Evolutionary conservation across 2,329 filamentous ascomycete genomes (phyloP), one percentile per base, ranked within the genome.

Genomic region (Rutstroemia sp.): DNA sequence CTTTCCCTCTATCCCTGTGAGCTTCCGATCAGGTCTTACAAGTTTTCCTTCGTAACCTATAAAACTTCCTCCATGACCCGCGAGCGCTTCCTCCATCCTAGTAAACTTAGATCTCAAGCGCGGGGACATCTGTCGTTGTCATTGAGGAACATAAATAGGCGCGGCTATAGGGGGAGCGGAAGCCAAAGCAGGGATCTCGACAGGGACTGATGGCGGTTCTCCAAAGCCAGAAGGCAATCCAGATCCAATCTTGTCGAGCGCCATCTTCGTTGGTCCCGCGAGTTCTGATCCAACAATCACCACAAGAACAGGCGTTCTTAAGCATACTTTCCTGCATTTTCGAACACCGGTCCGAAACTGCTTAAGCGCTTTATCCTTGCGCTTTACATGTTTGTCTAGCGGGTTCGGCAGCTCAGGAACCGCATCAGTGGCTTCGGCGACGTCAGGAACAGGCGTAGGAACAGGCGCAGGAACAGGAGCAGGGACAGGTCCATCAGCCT

Each of bases 291-390:
- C 59, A 8, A 61, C 18, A 10, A 61, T 12, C 4, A 61, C 41
- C 14, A 53, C 49, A n/a, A 61, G 50, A 10, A 61, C 48, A 10
- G 55, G 52, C 46, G 46, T 61, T 27, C 59, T 59, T 21, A 61
- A 23, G 19, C 44, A 52, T 25, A 41, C 37, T 16, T 19, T 45
- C 19, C 58, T 49, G 21, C 57, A 27, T 19, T 50, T 49, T 16
- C 58, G 48, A 30, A 58, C 23, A 12, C 49, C 49, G 25, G 27
- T 44, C 25, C 49, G 54, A 46, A 56, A 30, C n/a, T 56, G 46
- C 16, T 56, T 52, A 0, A 52, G 27, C 18, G 47, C 47, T 19
- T 52, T 52, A 4, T 56, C 41, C 30, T 30, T 56, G 2, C 49
- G 54, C 41, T 56, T 56, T 23, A 18, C n/a, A 23, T 44, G 37